Evolutionary conservation across 768 basidiomycete genomes (phyloP).

Genomic region (Tephrocybe sp.): DNA sequence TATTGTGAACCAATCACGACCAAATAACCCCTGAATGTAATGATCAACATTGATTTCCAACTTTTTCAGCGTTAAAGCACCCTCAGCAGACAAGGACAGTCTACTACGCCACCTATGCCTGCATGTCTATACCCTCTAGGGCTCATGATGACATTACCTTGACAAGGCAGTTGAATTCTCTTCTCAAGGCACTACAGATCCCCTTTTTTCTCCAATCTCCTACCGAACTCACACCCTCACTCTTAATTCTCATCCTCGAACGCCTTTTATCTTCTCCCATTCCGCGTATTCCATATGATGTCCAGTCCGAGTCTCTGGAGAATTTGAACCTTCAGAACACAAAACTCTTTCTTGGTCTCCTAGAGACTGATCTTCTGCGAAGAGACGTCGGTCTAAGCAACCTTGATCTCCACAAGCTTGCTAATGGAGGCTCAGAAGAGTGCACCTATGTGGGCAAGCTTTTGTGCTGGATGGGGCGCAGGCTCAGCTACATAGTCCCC

Average conservation of each 20-base stretch:
- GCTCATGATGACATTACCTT: background rate
- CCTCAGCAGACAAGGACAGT: background rate
- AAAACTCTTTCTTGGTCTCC: slow-evolving; percentile 73
- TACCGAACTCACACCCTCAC: slow-evolving; percentile 65
- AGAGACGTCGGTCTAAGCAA: slow-evolving; percentile 61
- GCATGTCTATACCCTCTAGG: slow-evolving; percentile 11
- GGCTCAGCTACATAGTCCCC: slow-evolving; percentile 28
- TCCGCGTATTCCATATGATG: slow-evolving; percentile 44
- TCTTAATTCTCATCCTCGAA: slow-evolving; percentile 70
- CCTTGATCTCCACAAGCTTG: slow-evolving; percentile 64
- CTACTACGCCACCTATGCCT: slow-evolving; percentile 15
- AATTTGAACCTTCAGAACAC: slow-evolving; percentile 54
- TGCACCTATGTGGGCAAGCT: slow-evolving; percentile 63
- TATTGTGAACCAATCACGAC: background rate
- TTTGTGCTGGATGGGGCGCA: slow-evolving; percentile 65
- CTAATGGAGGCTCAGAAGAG: slow-evolving; percentile 63
- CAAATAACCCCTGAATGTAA: background rate
- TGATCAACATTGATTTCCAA: background rate
- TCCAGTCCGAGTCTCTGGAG: slow-evolving; percentile 20
- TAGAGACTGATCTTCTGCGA: slow-evolving; percentile 62
- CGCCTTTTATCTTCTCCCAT: slow-evolving; percentile 54
- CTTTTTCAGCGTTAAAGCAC: background rate
- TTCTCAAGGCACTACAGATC: slow-evolving; percentile 14
- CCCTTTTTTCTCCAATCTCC: slow-evolving; percentile 39
- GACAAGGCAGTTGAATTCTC: slow-evolving; percentile 15